Percentiles rank a stretch among this genome's conserved stretches.
phyloP scores from a whole-genome alignment of 192 early-diverging fungal species.

The Linnemannia exigua region DNA sequence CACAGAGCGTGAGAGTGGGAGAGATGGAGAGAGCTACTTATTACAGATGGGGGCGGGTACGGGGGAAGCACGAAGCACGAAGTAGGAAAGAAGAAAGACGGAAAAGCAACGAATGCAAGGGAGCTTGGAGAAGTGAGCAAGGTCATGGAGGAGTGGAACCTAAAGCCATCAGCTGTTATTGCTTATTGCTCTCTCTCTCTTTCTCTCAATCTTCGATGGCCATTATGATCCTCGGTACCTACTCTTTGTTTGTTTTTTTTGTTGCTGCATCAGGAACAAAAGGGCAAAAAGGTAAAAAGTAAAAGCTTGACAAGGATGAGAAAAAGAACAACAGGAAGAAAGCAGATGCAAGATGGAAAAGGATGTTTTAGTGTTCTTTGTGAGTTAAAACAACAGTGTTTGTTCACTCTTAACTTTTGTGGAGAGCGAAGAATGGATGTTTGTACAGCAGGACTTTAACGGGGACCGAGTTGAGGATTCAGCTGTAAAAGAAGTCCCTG shows the following conservation, averaged over 20 bases:
- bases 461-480: neutral
- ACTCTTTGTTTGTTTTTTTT: neutral
- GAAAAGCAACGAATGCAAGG: too few relatives aligned
- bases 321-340: neutral
- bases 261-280: neutral
- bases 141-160: neutral
- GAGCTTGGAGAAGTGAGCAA: neutral
- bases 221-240: neutral
- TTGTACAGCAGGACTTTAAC: neutral
- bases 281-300: slow-evolving; percentile 2
- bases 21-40: too few relatives aligned
- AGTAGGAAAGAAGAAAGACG: too few relatives aligned
- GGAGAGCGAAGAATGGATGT: neutral
- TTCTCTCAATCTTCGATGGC: neutral
- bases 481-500: neutral
- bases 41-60: too few relatives aligned
- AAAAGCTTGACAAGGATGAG: neutral
- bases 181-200: neutral
- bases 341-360: neutral
- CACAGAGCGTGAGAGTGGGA: too few relatives aligned
- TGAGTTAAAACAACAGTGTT: neutral
- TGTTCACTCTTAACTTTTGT: neutral
- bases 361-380: neutral
- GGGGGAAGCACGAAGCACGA: too few relatives aligned
- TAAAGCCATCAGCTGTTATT: neutral